These are phyloP conservation scores for Lanmaoa pseudosensibilis DNA, from an alignment of 768 basidiomycete genomes.

Conservation along the genomic window DNA sequence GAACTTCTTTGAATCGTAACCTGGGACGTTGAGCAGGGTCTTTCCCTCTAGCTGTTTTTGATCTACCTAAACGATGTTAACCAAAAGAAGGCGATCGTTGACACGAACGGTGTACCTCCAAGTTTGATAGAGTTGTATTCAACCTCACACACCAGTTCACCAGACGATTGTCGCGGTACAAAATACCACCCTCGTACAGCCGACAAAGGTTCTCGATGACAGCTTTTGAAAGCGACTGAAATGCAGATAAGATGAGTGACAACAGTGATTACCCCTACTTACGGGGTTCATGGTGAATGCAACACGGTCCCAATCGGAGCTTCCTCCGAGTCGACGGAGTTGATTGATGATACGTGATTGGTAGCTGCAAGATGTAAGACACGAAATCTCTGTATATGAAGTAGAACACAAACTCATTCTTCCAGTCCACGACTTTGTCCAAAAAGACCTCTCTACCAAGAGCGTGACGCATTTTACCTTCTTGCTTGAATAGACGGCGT, in stretches of 20 bases:
- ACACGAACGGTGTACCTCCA: constrained; percentile 64
- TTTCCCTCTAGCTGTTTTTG: constrained; percentile 85
- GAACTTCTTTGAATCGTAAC: constrained; percentile 91
- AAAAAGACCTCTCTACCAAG: constrained; percentile 93
- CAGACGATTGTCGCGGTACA: constrained; percentile 94
- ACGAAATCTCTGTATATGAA: neutral
- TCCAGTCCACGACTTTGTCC: constrained; percentile 93
- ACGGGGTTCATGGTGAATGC: constrained; percentile 97
- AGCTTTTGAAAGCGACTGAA: constrained; percentile 73
- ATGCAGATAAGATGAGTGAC: constrained; percentile 1
- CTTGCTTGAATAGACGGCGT: constrained; percentile 80
- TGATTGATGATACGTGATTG: constrained; percentile 92
- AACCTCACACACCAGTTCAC: constrained; percentile 98
- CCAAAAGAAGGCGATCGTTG: neutral
- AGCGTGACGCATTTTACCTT: constrained; percentile 85
- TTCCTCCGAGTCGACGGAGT: constrained; percentile 83
- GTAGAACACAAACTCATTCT: constrained; percentile 75
- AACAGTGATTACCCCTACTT: constrained; percentile 14
- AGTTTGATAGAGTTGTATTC: constrained; percentile 94
- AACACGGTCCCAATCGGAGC: constrained; percentile 91
- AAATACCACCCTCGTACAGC: constrained; percentile 85
- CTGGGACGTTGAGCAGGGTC: constrained; percentile 86
- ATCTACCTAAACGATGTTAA: constrained; percentile 62
- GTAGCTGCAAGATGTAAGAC: constrained; percentile 53
- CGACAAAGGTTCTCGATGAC: constrained; percentile 90